Evolutionary conservation across 805 yeast genomes (phyloP).

Genomic region (Helenozyma baotianmanensis): DNA sequence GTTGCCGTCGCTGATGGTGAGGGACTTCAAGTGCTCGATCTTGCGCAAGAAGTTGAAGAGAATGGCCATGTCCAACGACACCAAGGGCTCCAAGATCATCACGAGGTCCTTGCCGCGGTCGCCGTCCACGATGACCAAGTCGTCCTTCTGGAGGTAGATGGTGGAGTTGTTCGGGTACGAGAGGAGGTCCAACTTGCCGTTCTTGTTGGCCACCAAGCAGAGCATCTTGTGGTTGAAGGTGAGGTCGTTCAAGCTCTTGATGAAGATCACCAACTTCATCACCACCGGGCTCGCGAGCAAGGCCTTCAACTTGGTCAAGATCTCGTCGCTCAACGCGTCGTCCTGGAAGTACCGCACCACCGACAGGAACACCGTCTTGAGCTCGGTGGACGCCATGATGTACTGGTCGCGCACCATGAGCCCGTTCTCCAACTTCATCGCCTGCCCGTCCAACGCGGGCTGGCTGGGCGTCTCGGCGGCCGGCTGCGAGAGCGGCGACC

Average conservation of each 20-base stretch:
- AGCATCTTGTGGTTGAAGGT: conserved; percentile 37
- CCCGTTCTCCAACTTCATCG: conserved; percentile 58
- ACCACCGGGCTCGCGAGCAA: conserved; percentile 27
- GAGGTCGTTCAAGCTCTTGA: conserved; percentile 38
- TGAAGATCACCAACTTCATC: conserved; percentile 30
- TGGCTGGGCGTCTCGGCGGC: neutral
- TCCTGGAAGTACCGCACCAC: conserved; percentile 52
- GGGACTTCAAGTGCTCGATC: conserved; percentile 59
- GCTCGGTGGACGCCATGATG: conserved; percentile 56
- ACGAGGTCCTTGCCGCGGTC: conserved; percentile 81
- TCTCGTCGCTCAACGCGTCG: conserved; percentile 21
- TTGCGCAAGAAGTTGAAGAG: conserved; percentile 72
- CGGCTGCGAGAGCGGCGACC: neutral
- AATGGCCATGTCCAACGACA: conserved; percentile 61
- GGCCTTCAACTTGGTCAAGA: conserved; percentile 22
- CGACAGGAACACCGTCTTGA: conserved; percentile 45
- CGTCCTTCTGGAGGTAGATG: conserved; percentile 51
- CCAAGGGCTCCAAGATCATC: conserved; percentile 61
- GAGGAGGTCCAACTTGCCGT: conserved; percentile 65
- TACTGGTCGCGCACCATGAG: conserved; percentile 50
- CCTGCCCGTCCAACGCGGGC: neutral
- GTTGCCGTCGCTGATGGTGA: conserved; percentile 30
- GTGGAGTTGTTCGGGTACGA: conserved; percentile 65
- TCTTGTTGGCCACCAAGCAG: conserved; percentile 52
- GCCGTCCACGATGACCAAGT: conserved; percentile 75